Conservation (phyloP, 805 yeast species). For the Saturnispora saitoi region DNA sequence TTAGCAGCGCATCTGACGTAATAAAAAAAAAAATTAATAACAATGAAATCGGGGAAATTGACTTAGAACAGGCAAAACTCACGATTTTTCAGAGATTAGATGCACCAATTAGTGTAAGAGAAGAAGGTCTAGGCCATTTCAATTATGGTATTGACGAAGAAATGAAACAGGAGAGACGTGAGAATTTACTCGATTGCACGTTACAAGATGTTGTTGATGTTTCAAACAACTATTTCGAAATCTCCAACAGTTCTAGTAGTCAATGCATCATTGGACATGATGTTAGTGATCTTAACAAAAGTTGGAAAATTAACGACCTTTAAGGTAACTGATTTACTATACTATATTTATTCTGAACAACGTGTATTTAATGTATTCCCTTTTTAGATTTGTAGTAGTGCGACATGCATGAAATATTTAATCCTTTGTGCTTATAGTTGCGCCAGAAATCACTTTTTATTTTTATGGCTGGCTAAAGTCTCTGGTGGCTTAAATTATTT, state of each 20-base stretch:
- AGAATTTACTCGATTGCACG: conserved; percentile 58
- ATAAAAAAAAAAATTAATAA: conserved; percentile 27
- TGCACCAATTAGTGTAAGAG: conserved; percentile 75
- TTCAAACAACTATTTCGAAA: conserved; percentile 55
- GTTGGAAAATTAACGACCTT: conserved; percentile 11
- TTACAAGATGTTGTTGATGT: conserved; percentile 53
- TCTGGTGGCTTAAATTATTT: too few species aligned
- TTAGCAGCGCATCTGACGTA: conserved; percentile 43
- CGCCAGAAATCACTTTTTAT: too few species aligned
- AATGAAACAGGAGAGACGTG: conserved; percentile 74
- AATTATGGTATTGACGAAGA: conserved; percentile 66
- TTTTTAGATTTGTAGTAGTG: not conserved
- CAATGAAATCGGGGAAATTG: conserved; percentile 35
- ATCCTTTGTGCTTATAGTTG: too few species aligned
- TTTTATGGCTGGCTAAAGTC: too few species aligned
- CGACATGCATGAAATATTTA: too few species aligned
- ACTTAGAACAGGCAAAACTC: conserved; percentile 82
- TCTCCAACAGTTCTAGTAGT: conserved; percentile 9
- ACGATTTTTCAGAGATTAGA: conserved; percentile 87
- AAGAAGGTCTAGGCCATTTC: conserved; percentile 66
- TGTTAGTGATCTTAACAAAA: conserved; percentile 1
- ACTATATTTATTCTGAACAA: not conserved
- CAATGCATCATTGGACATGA: conserved; percentile 18
- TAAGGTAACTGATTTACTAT: not conserved
- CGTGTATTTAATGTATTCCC: not conserved